A percentile compares a stretch with the other conserved stretches of the same genome.
Evolutionary conservation across 495 filamentous ascomycete genomes (phyloP).

Genomic region (Penicillium egyptiacum): DNA sequence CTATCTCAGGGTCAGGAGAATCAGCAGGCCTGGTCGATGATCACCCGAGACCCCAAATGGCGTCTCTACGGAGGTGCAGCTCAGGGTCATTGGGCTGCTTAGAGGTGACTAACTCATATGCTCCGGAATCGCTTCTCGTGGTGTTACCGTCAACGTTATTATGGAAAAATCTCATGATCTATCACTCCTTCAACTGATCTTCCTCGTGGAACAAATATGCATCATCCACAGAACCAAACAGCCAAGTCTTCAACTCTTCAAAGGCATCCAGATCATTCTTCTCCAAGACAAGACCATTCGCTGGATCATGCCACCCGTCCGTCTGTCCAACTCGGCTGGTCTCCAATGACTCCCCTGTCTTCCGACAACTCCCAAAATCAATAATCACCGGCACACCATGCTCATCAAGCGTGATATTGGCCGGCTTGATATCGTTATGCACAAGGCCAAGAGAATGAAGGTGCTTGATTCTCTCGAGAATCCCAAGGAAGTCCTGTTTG

Average conservation of each 20-base stretch:
- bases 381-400: background rate
- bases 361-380: background rate
- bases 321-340: background rate
- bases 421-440: background rate
- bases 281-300: background rate
- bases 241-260: background rate
- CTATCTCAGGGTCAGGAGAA: too few relatives aligned
- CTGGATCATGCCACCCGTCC: background rate
- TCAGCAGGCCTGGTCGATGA: too few relatives aligned
- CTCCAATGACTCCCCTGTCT: background rate
- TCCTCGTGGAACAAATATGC: background rate
- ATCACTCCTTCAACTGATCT: background rate
- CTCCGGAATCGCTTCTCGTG: too few relatives aligned
- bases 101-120: too few relatives aligned
- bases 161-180: too few relatives aligned
- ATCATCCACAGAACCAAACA: background rate
- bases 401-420: background rate
- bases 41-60: too few relatives aligned
- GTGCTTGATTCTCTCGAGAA: background rate
- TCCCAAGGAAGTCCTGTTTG: background rate
- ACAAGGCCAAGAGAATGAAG: background rate
- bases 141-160: too few relatives aligned
- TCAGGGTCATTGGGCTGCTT: too few relatives aligned
- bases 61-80: too few relatives aligned
- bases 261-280: background rate